phyloP scores from a whole-genome alignment of 2,329 filamentous ascomycete genomes.

The Stagonosporopsis vannaccii region DNA sequence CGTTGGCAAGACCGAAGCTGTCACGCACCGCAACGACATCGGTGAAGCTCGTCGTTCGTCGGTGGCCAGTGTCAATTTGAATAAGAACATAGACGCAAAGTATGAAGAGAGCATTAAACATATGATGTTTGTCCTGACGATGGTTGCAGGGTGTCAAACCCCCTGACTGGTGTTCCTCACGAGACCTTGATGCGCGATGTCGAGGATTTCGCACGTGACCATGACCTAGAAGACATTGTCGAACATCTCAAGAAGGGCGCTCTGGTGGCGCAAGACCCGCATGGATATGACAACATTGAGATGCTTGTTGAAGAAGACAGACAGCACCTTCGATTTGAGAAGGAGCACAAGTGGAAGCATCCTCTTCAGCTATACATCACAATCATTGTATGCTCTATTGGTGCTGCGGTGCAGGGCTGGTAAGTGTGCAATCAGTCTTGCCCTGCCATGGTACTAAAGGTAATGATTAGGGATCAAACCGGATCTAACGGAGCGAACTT shows the following conservation, averaged over 20 bases:
- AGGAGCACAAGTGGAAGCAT: constrained; percentile 66
- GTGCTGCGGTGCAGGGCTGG: constrained; percentile 62
- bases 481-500: constrained; percentile 61
- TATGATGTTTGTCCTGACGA: not conserved
- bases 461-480: constrained; percentile 62
- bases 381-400: constrained; percentile 71
- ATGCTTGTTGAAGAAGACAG: constrained; percentile 68
- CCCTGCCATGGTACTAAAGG: no score
- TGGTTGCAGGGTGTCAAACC: constrained; percentile 58
- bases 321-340: constrained; percentile 65
- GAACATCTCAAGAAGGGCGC: constrained; percentile 59
- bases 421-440: not conserved
- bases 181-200: constrained; percentile 62
- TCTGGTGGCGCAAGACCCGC: constrained; percentile 73
- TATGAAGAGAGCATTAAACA: not conserved
- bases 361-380: constrained; percentile 68
- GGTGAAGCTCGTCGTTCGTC: constrained; percentile 21
- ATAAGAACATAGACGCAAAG: constrained; percentile 28
- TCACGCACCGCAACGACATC: constrained; percentile 4
- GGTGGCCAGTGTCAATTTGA: constrained; percentile 22
- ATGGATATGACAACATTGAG: constrained; percentile 66
- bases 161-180: constrained; percentile 62
- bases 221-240: constrained; percentile 56
- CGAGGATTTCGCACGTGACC: constrained; percentile 68
- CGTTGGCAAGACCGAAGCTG: constrained; percentile 12